Evolutionary conservation across 177 flowering plant species (phyloP), one percentile per base, ranked within the genome.

Genomic region (Tripterygium wilfordii): DNA sequence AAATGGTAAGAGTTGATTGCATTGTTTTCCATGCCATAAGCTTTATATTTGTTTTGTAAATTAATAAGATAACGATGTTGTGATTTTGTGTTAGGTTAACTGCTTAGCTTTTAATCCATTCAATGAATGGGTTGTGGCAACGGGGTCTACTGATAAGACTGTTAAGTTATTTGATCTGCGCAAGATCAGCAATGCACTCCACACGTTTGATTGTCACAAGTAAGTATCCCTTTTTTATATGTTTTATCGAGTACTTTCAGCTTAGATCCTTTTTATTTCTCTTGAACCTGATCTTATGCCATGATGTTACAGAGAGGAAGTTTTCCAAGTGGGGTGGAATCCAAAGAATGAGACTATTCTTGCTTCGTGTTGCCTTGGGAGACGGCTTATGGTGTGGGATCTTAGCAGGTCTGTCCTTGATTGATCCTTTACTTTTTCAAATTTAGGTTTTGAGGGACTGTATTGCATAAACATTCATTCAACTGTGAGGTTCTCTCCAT

Each of bases 291-390:
- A n/a, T n/a, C n/a, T n/a, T n/a, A n/a, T n/a, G n/a, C n/a, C n/a
- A n/a, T n/a, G n/a, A n/a, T n/a, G n/a, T n/a, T n/a, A n/a, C 42
- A 92, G 96, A 76, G 96, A 92, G 69, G 96, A 88, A 68, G 96
- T 88, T 55, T 88, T 88, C 79, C 98, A 88, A 66, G 82, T 92
- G 42, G 96, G 96, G 0, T 92, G 98, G 98, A 88, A 65, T 51
- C 94, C 96, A 13, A 88, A 86, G 71, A 84, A 92, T 53, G 98
- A 92, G 59, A 92, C 98, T 1, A 84, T 92, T 58, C 64, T 92
- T 57, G 95, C 98, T 42, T 92, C 98, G 45, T 92, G 96, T 64
- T 88, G 96, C 65, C 91, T 82, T 71, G 98, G 96, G 44, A 65
- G 98, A 61, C 70, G 96, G 57, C 83, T 91, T 19, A 91, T 88